Conservation (phyloP, 768 basidiomycete species). For the Lentinula guzmanii region DNA sequence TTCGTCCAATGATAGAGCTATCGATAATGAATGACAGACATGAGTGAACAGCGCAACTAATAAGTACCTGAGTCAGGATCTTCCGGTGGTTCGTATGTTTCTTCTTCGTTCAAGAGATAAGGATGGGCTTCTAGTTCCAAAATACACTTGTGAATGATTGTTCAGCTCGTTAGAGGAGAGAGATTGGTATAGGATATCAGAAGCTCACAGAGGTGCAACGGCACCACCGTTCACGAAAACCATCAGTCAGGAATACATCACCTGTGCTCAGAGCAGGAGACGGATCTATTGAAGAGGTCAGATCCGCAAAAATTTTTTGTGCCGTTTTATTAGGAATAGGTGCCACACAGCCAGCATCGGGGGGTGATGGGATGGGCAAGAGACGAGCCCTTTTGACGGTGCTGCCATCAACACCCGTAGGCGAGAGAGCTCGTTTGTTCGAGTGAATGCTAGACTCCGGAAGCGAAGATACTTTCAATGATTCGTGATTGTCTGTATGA, state of each 20-base stretch:
- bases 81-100: slow-evolving; percentile 79
- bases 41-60: background rate
- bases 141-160: slow-evolving; percentile 52
- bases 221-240: slow-evolving; percentile 79
- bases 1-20: slow-evolving; percentile 76
- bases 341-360: slow-evolving; percentile 41
- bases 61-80: slow-evolving; percentile 73
- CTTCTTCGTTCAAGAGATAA: slow-evolving; percentile 43
- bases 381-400: slow-evolving; percentile 39
- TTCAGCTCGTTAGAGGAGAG: slow-evolving; percentile 6
- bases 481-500: slow-evolving; percentile 19
- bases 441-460: slow-evolving; percentile 14
- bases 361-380: slow-evolving; percentile 25
- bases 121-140: slow-evolving; percentile 27
- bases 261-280: slow-evolving; percentile 45
- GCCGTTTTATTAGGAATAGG: slow-evolving; percentile 44
- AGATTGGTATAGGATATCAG: background rate
- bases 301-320: slow-evolving; percentile 35
- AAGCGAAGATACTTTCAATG: slow-evolving; percentile 21
- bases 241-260: slow-evolving; percentile 71
- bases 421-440: slow-evolving; percentile 40
- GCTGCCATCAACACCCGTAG: slow-evolving; percentile 19
- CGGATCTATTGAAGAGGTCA: slow-evolving; percentile 10
- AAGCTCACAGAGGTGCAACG: slow-evolving; percentile 51
- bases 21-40: background rate